Evolutionary conservation across 176 grass and related monocot species (phyloP).

Genomic region (Avena atlantica): DNA sequence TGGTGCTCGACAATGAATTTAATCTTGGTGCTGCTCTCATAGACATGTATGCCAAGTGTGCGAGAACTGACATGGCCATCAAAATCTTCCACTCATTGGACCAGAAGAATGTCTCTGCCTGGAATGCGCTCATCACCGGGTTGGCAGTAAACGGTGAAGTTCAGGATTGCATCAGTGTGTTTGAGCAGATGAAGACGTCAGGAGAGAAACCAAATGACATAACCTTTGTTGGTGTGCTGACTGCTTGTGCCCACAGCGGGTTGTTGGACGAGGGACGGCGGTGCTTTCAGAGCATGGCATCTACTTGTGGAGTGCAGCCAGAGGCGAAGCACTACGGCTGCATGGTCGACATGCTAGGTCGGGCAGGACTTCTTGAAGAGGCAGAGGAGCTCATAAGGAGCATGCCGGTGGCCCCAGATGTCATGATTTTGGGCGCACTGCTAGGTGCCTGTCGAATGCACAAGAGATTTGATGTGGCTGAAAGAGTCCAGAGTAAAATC

Average conservation of each 20-base stretch:
- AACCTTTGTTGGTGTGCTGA: conserved; percentile 65
- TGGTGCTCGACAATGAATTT: conserved; percentile 65
- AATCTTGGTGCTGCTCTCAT: conserved; percentile 78
- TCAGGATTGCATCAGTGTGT: conserved; percentile 53
- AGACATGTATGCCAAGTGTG: conserved; percentile 84
- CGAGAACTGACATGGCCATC: conserved; percentile 48
- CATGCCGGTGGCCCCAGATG: conserved; percentile 69
- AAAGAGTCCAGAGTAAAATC: conserved; percentile 56
- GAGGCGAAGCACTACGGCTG: conserved; percentile 75
- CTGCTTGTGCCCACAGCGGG: conserved; percentile 68
- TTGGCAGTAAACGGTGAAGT: conserved; percentile 58
- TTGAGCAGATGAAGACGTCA: conserved; percentile 63
- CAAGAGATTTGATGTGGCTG: conserved; percentile 57
- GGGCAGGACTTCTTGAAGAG: conserved; percentile 74
- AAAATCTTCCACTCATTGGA: conserved; percentile 60
- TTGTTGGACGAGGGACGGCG: conserved; percentile 57
- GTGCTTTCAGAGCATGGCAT: conserved; percentile 69
- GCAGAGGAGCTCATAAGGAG: conserved; percentile 55
- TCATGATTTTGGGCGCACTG: conserved; percentile 60
- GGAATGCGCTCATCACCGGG: conserved; percentile 78
- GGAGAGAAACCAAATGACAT: conserved; percentile 52
- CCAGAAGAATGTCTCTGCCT: conserved; percentile 65
- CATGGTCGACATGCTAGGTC: conserved; percentile 78
- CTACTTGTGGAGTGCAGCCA: conserved; percentile 44
- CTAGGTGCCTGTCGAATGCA: conserved; percentile 67